Evolutionary conservation across 352 stramenopile species (phyloP).

Genomic region (Phytophthora litchii): DNA sequence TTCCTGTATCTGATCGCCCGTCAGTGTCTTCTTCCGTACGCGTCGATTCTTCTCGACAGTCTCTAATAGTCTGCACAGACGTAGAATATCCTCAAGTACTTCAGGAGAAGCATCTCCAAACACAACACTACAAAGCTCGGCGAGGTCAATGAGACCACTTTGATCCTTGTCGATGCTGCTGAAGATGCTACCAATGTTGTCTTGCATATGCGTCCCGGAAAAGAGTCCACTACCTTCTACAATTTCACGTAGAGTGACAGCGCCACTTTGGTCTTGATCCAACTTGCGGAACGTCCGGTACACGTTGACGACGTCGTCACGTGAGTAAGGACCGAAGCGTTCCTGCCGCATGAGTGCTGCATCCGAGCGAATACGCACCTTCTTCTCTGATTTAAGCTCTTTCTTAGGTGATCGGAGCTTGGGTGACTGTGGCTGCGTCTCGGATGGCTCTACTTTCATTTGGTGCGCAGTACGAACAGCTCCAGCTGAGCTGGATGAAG

Average conservation of each 20-base stretch:
- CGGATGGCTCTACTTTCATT: background rate
- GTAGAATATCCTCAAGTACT: conserved; percentile 59
- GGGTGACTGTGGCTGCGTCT: background rate
- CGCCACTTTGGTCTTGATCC: conserved; percentile 72
- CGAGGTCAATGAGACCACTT: conserved; percentile 76
- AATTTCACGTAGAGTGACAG: conserved; percentile 68
- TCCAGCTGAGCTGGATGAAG: conserved; percentile 29
- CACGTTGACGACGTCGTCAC: conserved; percentile 73
- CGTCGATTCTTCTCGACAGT: conserved; percentile 58
- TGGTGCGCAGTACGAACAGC: conserved; percentile 4
- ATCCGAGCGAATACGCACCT: conserved; percentile 67
- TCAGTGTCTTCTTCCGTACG: conserved; percentile 58
- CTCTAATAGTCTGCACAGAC: conserved; percentile 59
- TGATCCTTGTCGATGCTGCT: conserved; percentile 77
- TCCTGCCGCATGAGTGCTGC: conserved; percentile 64
- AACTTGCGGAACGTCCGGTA: conserved; percentile 78
- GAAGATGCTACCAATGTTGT: conserved; percentile 81
- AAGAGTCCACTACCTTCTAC: conserved; percentile 66
- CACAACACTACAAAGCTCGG: conserved; percentile 62
- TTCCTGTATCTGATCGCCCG: conserved; percentile 61
- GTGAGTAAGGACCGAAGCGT: conserved; percentile 65
- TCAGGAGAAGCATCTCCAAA: conserved; percentile 53
- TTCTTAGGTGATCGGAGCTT: conserved; percentile 15
- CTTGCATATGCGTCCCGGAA: conserved; percentile 62
- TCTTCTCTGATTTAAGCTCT: conserved; percentile 51